Conservation (phyloP, 2,329 filamentous ascomycete species). For the Fusarium luffae region DNA sequence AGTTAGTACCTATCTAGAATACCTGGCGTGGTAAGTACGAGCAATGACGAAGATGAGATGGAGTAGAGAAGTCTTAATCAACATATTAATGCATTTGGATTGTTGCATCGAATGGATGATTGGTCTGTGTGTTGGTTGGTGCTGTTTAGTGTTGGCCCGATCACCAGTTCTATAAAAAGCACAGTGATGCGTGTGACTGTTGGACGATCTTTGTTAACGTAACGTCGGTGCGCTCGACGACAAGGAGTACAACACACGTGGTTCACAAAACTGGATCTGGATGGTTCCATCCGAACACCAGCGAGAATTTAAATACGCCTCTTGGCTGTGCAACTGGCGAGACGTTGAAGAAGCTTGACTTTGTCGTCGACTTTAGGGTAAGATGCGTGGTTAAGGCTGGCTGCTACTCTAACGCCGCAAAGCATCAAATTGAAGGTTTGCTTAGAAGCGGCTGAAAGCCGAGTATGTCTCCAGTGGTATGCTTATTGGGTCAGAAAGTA, state of each 20-base stretch:
- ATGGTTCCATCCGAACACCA: background rate
- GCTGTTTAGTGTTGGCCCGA: background rate
- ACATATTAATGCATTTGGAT: slow-evolving; percentile 1
- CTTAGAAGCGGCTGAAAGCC: background rate
- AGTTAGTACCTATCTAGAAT: slow-evolving; percentile 25
- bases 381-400: background rate
- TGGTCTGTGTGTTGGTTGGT: slow-evolving; percentile 6
- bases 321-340: background rate
- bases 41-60: slow-evolving; percentile 18
- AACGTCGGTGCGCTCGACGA: slow-evolving; percentile 4
- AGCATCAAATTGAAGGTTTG: background rate
- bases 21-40: slow-evolving; percentile 15
- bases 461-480: background rate
- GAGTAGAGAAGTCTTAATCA: slow-evolving; percentile 3
- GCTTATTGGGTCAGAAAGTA: background rate
- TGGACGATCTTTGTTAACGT: slow-evolving; percentile 10
- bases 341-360: background rate
- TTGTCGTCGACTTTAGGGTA: slow-evolving; percentile 5
- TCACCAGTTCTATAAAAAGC: slow-evolving; percentile 34
- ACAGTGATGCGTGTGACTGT: slow-evolving; percentile 9
- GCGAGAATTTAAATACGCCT: background rate
- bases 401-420: background rate
- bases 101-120: background rate
- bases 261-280: background rate
- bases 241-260: slow-evolving; percentile 19